A percentile compares a stretch with the other conserved stretches of the same genome.
phyloP scores from a whole-genome alignment of 106 monocot species.

The Vanilla planifolia region DNA sequence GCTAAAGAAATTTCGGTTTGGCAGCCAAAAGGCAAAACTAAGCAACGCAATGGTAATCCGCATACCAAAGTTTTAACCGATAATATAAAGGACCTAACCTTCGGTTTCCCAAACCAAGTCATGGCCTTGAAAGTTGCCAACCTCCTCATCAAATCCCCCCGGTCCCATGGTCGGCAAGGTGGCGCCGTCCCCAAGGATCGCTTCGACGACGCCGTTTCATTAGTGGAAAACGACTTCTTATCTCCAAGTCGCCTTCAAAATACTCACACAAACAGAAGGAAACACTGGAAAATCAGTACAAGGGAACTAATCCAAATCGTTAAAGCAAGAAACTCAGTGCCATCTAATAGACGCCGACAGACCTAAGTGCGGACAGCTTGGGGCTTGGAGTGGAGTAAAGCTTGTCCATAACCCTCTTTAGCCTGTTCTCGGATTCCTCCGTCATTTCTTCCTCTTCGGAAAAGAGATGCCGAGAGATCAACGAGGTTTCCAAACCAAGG shows the following conservation, averaged over 20 bases:
- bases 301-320: not conserved
- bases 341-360: too few relatives aligned
- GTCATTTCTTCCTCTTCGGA: slow-evolving; percentile 12
- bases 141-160: slow-evolving; percentile 68
- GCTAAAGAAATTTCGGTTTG: too few relatives aligned
- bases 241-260: not conserved
- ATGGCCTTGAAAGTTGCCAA: slow-evolving; percentile 92
- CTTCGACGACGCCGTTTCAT: slow-evolving; percentile 5
- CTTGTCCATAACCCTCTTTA: slow-evolving; percentile 76
- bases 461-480: not conserved
- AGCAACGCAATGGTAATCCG: too few relatives aligned
- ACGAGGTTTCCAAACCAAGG: not conserved
- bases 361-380: slow-evolving; percentile 21
- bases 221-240: slow-evolving; percentile 18
- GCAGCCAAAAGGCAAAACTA: too few relatives aligned
- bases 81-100: slow-evolving; percentile 31
- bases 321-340: not conserved
- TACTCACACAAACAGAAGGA: not conserved
- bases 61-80: not conserved
- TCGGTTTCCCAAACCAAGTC: slow-evolving; percentile 98
- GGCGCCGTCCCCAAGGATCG: slow-evolving; percentile 11
- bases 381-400: slow-evolving; percentile 54
- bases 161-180: slow-evolving; percentile 93
- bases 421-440: slow-evolving; percentile 50
- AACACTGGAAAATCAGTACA: slow-evolving; percentile 5